Conservation (phyloP, 1,284 basidiomycete genomes). For the Amylostereum chailletii region DNA sequence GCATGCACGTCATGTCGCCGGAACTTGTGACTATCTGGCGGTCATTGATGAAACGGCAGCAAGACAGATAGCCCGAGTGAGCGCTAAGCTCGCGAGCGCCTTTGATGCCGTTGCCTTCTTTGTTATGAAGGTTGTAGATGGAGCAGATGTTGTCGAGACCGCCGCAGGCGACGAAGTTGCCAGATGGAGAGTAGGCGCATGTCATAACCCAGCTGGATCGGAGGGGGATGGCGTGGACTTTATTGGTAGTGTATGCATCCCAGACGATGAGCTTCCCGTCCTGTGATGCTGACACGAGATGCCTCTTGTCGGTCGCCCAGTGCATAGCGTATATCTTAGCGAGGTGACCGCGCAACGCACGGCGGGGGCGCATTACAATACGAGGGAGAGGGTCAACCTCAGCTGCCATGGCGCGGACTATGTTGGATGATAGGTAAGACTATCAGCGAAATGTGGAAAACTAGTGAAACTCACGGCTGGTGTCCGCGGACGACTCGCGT, state of each 20-base stretch:
- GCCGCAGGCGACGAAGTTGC: slow-evolving; percentile 96
- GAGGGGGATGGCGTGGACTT: slow-evolving; percentile 97
- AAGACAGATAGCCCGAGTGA: slow-evolving; percentile 95
- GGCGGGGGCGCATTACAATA: slow-evolving; percentile 91
- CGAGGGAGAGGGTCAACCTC: slow-evolving; percentile 93
- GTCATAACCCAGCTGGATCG: slow-evolving; percentile 99
- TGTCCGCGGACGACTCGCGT: slow-evolving; percentile 93
- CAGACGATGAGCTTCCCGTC: slow-evolving; percentile 99
- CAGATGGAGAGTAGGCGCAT: slow-evolving; percentile 95
- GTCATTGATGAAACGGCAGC: slow-evolving; percentile 98
- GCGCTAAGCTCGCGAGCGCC: slow-evolving; percentile 88
- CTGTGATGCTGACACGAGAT: slow-evolving; percentile 97
- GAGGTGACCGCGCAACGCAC: slow-evolving; percentile 92
- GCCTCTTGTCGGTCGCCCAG: slow-evolving; percentile 94
- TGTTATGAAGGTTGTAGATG: slow-evolving; percentile 87
- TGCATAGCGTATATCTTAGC: slow-evolving; percentile 99
- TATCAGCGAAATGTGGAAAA: slow-evolving; percentile 2
- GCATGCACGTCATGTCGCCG: slow-evolving; percentile 99
- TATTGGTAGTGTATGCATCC: slow-evolving; percentile 99
- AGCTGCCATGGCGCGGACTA: slow-evolving; percentile 93
- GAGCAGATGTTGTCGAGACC: slow-evolving; percentile 99
- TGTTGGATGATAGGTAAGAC: slow-evolving; percentile 2
- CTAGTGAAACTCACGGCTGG: slow-evolving; percentile 66
- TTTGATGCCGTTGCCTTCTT: slow-evolving; percentile 63
- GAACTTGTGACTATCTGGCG: slow-evolving; percentile 96